Evolutionary conservation across 2,329 filamentous ascomycete species (phyloP).

Genomic region (Colletotrichum sp.): DNA sequence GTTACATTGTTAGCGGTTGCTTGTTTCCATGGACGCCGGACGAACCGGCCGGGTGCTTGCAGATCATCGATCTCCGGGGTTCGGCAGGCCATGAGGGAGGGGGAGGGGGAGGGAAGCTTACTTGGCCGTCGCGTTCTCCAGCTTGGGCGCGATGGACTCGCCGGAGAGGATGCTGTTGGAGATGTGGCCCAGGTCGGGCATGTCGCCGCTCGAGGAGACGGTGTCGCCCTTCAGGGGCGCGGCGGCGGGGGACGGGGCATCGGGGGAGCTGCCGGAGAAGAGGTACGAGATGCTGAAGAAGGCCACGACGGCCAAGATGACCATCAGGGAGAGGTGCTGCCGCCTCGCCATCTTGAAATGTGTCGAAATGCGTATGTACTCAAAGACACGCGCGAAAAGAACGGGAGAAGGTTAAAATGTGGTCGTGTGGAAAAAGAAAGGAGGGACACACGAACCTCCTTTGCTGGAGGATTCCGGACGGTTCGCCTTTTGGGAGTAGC

Average conservation of each 20-base stretch:
- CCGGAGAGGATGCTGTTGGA: conserved; percentile 63
- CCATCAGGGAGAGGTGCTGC: conserved; percentile 56
- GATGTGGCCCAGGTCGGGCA: conserved; percentile 45
- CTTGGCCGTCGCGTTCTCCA: conserved; percentile 85
- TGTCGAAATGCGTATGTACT: background rate
- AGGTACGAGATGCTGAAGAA: conserved; percentile 65
- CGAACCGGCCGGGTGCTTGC: background rate
- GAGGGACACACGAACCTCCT: background rate
- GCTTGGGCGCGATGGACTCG: conserved; percentile 77
- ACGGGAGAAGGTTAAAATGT: background rate
- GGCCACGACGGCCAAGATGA: conserved; percentile 59
- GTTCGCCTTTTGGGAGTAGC: background rate
- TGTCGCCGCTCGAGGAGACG: conserved; percentile 1
- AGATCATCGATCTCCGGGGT: background rate
- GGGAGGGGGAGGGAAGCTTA: conserved; percentile 37
- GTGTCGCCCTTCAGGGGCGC: conserved; percentile 24
- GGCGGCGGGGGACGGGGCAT: background rate
- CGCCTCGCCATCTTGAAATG: conserved; percentile 53
- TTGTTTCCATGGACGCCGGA: background rate
- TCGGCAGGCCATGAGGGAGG: background rate
- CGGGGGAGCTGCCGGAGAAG: conserved; percentile 51
- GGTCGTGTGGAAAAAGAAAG: background rate
- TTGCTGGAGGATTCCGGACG: background rate
- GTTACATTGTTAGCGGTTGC: conserved; percentile 2
- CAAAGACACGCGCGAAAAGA: background rate